These are phyloP conservation scores for Pisolithus microcarpus DNA, from an alignment of 768 basidiomycete species.

Conservation along the genomic window DNA sequence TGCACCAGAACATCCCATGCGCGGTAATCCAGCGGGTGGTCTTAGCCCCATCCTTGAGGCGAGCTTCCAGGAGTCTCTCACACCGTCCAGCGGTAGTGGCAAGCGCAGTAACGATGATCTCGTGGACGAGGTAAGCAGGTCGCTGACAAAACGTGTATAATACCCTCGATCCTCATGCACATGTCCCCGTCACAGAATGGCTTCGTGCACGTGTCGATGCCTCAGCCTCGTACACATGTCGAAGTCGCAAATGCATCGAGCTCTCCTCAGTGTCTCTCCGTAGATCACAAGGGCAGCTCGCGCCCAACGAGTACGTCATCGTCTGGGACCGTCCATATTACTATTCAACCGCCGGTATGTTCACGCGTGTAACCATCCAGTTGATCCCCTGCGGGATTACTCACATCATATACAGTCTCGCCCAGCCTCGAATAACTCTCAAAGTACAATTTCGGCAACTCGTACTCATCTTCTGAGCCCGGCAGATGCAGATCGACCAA, in stretches of 20 bases:
- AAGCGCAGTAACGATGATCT: slow-evolving; percentile 34
- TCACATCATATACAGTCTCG: slow-evolving; percentile 24
- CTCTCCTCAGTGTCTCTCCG: slow-evolving; percentile 18
- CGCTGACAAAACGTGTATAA: not conserved
- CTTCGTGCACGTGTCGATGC: slow-evolving; percentile 31
- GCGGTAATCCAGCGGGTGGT: slow-evolving; percentile 30
- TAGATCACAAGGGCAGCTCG: slow-evolving; percentile 14
- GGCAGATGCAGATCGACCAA: slow-evolving; percentile 32
- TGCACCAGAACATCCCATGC: slow-evolving; percentile 31
- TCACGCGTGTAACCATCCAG: not conserved
- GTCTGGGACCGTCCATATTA: slow-evolving; percentile 26
- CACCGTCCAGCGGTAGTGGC: slow-evolving; percentile 14
- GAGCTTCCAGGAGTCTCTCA: slow-evolving; percentile 30
- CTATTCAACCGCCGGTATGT: slow-evolving; percentile 26
- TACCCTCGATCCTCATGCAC: not conserved
- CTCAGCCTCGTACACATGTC: slow-evolving; percentile 18
- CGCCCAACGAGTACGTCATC: slow-evolving; percentile 26
- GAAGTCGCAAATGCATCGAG: slow-evolving; percentile 17
- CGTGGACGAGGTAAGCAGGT: slow-evolving; percentile 27
- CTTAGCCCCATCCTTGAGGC: slow-evolving; percentile 54
- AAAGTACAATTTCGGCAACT: slow-evolving; percentile 15
- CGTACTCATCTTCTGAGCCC: slow-evolving; percentile 31
- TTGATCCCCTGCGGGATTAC: not conserved
- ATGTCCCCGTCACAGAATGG: slow-evolving; percentile 15
- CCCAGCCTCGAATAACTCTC: slow-evolving; percentile 32